Percentiles rank a stretch among this genome's conserved stretches.
Conservation (phyloP, 176 grass and related monocot species). For the sorghum (Sorghum bicolor) region DNA sequence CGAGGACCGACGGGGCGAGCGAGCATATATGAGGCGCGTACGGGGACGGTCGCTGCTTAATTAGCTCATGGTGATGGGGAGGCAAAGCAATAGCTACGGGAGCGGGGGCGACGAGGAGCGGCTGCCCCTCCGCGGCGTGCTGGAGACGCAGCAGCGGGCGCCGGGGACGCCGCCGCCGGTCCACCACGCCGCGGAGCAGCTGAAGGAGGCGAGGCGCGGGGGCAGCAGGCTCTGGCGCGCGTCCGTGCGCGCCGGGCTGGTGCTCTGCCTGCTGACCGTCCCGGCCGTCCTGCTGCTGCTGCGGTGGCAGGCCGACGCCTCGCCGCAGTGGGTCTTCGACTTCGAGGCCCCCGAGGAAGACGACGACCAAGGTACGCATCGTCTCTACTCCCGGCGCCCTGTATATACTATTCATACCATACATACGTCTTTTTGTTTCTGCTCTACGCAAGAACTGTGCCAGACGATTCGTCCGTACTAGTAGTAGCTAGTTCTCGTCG, state of each 20-base stretch:
- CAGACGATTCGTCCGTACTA: neutral
- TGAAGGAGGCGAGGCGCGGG: slow-evolving; percentile 31
- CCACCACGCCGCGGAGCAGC: neutral
- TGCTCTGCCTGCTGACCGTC: slow-evolving; percentile 33
- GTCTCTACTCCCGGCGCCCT: neutral
- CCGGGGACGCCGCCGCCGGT: neutral
- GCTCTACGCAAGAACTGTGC: neutral
- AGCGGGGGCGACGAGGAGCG: slow-evolving; percentile 25
- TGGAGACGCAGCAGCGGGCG: slow-evolving; percentile 26
- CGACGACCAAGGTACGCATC: slow-evolving; percentile 24
- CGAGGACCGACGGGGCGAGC: neutral
- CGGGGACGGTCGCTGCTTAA: neutral
- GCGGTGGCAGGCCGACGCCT: slow-evolving; percentile 20
- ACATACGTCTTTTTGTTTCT: neutral
- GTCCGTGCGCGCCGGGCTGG: slow-evolving; percentile 35
- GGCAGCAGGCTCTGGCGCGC: slow-evolving; percentile 27
- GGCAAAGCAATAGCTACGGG: neutral
- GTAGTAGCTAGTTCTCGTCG: neutral
- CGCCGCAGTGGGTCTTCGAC: slow-evolving; percentile 38
- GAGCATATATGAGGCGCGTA: neutral
- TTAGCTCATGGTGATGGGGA: slow-evolving; percentile 37
- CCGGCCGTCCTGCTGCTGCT: slow-evolving; percentile 30
- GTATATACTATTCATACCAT: neutral
- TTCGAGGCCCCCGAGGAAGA: slow-evolving; percentile 19
- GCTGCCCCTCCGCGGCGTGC: slow-evolving; percentile 23